Percentiles rank a stretch among this genome's conserved stretches.
Conservation (phyloP, 176 grass and related monocot species). For the Canna indica region DNA sequence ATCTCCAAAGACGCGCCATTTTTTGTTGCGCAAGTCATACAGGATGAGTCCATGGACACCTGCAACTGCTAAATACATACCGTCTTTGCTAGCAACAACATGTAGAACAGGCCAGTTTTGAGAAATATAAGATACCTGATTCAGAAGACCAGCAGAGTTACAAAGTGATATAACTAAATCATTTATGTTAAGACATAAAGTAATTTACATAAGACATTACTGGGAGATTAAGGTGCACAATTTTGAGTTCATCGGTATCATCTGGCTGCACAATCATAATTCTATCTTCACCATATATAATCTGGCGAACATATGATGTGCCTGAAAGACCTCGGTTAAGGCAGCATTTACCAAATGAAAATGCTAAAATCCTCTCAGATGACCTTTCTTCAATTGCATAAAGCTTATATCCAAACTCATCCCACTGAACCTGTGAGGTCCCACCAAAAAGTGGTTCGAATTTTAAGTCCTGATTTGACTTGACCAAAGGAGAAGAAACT, state of each 20-base stretch:
- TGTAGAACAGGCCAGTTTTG: constrained; percentile 96
- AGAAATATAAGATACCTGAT: constrained; percentile 87
- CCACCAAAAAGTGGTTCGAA: constrained; percentile 82
- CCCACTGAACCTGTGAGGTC: constrained; percentile 88
- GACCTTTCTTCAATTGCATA: constrained; percentile 87
- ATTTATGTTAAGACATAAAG: constrained; percentile 13
- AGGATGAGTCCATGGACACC: constrained; percentile 75
- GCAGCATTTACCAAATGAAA: constrained; percentile 90
- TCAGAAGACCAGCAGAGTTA: constrained; percentile 18
- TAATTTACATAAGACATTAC: constrained; percentile 42
- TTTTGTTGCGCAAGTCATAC: constrained; percentile 87
- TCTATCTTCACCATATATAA: constrained; percentile 85
- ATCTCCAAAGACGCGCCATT: constrained; percentile 94
- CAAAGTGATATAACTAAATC: constrained; percentile 17
- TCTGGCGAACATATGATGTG: constrained; percentile 67
- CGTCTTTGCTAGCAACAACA: constrained; percentile 82
- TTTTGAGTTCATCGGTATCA: constrained; percentile 89
- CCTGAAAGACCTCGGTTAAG: constrained; percentile 80
- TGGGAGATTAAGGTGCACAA: constrained; percentile 91
- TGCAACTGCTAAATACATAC: constrained; percentile 88
- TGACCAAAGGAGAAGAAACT: constrained; percentile 67
- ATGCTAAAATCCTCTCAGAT: constrained; percentile 71
- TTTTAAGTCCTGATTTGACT: constrained; percentile 44
- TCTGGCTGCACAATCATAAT: constrained; percentile 71
- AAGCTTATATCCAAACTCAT: constrained; percentile 87